Conservation (phyloP, 768 basidiomycete species). For the Leccinum subgranulosum region DNA sequence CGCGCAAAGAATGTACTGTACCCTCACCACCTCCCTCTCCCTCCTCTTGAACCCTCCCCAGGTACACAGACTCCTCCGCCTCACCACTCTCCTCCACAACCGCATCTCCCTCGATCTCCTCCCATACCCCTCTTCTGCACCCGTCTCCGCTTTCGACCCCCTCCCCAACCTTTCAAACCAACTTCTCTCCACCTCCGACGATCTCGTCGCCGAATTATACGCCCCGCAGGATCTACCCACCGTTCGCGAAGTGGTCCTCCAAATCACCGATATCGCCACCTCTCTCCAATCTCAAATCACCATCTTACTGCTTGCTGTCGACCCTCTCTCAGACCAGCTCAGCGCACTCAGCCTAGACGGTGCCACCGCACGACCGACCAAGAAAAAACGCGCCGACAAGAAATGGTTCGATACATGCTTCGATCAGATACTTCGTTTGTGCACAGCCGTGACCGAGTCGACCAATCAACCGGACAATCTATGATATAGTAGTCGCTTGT, state of each 20-base stretch:
- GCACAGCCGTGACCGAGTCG: slow-evolving; percentile 27
- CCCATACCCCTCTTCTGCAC: slow-evolving; percentile 26
- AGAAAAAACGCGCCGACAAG: slow-evolving; percentile 35
- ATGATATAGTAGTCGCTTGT: slow-evolving; percentile 10
- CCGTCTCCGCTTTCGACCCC: slow-evolving; percentile 42
- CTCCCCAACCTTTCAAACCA: slow-evolving; percentile 49
- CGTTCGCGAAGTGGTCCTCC: slow-evolving; percentile 38
- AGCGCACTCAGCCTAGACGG: slow-evolving; percentile 19
- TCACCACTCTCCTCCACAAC: slow-evolving; percentile 61
- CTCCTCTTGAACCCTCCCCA: slow-evolving; percentile 24
- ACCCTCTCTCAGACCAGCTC: slow-evolving; percentile 26
- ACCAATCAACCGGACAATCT: slow-evolving; percentile 16
- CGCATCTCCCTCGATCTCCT: slow-evolving; percentile 54
- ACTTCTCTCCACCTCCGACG: slow-evolving; percentile 57
- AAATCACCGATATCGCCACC: slow-evolving; percentile 37
- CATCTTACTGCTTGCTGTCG: slow-evolving; percentile 21
- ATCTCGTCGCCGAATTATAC: slow-evolving; percentile 65
- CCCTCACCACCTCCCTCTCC: background rate
- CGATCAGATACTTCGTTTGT: slow-evolving; percentile 52
- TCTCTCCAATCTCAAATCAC: slow-evolving; percentile 33
- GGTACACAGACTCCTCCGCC: slow-evolving; percentile 59
- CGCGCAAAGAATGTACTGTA: slow-evolving; percentile 55
- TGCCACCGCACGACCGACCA: background rate
- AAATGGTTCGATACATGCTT: slow-evolving; percentile 70
- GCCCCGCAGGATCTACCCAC: slow-evolving; percentile 51